Conservation (phyloP, 495 filamentous ascomycete species). For the Oleoguttula mirabilis region DNA sequence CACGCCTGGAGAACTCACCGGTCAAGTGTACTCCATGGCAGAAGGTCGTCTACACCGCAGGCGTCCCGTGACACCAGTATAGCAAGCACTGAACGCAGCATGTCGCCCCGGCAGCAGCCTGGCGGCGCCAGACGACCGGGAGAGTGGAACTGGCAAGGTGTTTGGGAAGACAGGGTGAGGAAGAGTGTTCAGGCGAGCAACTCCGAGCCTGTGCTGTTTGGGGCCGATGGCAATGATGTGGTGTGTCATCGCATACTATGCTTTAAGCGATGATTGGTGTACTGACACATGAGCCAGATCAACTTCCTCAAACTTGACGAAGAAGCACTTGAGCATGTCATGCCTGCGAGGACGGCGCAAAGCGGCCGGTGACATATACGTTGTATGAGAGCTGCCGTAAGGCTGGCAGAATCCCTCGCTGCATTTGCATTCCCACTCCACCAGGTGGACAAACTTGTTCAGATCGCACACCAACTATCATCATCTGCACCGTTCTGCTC, state of each 20-base stretch:
- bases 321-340: neutral
- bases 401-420: too few relatives aligned
- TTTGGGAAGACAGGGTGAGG: slow-evolving; percentile 76
- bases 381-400: too few relatives aligned
- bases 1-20: slow-evolving; percentile 22
- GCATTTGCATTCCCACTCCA: too few relatives aligned
- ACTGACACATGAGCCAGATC: slow-evolving; percentile 1
- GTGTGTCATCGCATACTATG: slow-evolving; percentile 37
- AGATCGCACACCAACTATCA: too few relatives aligned
- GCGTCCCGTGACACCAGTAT: neutral
- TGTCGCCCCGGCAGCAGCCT: slow-evolving; percentile 7
- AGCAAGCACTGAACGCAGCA: neutral
- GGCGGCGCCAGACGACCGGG: slow-evolving; percentile 46
- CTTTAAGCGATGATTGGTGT: neutral
- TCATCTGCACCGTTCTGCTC: too few relatives aligned
- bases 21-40: neutral
- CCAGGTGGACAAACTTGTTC: too few relatives aligned
- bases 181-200: slow-evolving; percentile 63
- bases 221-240: slow-evolving; percentile 54
- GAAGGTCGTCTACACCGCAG: neutral
- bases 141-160: slow-evolving; percentile 93
- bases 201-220: slow-evolving; percentile 66
- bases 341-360: too few relatives aligned
- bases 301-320: slow-evolving; percentile 2
- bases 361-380: too few relatives aligned